Base-by-base conservation (phyloP, 2,329 filamentous ascomycete genomes). In the Kalmusia sp. region DNA sequence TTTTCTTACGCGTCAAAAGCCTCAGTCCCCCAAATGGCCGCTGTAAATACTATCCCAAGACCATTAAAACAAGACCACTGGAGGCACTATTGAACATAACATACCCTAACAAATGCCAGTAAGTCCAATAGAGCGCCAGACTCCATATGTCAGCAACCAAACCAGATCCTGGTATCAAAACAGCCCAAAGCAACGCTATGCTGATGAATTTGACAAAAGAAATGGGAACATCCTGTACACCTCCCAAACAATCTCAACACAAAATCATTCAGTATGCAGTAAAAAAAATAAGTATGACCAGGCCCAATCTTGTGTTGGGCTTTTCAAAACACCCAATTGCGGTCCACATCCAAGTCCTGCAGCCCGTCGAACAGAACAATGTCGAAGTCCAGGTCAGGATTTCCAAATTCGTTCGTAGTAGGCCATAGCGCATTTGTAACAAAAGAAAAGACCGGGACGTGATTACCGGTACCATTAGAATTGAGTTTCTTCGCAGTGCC, bases 301-400 rank as follows among this genome's bases (percentile, higher is more conserved):
- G 27, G 6, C 27, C 6, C 6, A 28, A 28, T 12, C 27, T 28
- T 28, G 25, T 21, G 24, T 11, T 25, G 27, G 22, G 24, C 44
- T 30, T 4, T 11, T 62, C 47, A 70, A 54, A 72, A 72, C 39
- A 72, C 55, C 71, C 71, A 73, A 22, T 72, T 72, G 6, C 70
- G 70, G 24, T 72, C 67, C 2, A 59, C 64, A 31, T 73, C 69
- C 43, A 54, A 49, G 39, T 73, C 71, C 28, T 72, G 67, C 6
- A 73, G 59, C 4, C 71, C 71, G 39, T 73, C 67, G 55, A 70
- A 73, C 7, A 73, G 55, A 3, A 71, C 58, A 58, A 73, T 67
- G 27, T 72, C 67, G 57, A 71, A 72, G n/a, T 73, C 68, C 24
- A 68, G 34, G 3, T 52, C 61, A 1, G 44, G 28, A 2, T 58